Percentiles rank a stretch among this genome's conserved stretches.
phyloP scores from a whole-genome alignment of 306 rosid genomes.

The Ochetophila trinervis region DNA sequence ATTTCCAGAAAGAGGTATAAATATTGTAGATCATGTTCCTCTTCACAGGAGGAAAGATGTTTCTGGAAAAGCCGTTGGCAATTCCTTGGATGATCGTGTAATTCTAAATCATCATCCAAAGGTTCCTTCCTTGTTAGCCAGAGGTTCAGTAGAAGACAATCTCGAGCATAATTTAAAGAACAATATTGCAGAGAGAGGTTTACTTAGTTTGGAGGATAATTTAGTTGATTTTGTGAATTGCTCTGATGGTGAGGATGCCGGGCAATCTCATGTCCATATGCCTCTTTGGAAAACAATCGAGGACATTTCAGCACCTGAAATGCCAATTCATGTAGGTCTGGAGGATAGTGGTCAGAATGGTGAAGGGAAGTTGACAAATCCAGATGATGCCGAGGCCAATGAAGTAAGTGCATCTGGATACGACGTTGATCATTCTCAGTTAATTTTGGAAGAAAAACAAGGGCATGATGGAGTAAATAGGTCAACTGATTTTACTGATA shows the following conservation, averaged over 20 bases:
- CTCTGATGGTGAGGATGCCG: constrained; percentile 34
- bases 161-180: constrained; percentile 7
- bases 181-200: constrained; percentile 18
- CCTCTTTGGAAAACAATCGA: constrained; percentile 60
- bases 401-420: constrained; percentile 13
- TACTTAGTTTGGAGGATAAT: constrained; percentile 22
- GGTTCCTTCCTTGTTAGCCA: not conserved
- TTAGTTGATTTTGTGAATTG: constrained; percentile 34
- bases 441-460: constrained; percentile 10
- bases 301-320: constrained; percentile 49
- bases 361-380: constrained; percentile 16
- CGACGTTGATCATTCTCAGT: constrained; percentile 3
- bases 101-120: not conserved
- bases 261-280: constrained; percentile 31
- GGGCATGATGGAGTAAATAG: constrained; percentile 26
- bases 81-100: not conserved
- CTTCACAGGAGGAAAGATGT: no score
- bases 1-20: constrained; percentile 7
- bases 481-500: constrained; percentile 19
- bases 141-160: not conserved
- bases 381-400: constrained; percentile 27
- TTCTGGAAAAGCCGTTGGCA: not conserved
- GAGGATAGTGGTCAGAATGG: constrained; percentile 18
- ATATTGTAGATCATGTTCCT: constrained; percentile 3
- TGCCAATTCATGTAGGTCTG: constrained; percentile 39